Percentiles rank a stretch among this genome's conserved stretches.
phyloP scores from a whole-genome alignment of 768 basidiomycete genomes.

The Phylloporus rhodoxanthus region DNA sequence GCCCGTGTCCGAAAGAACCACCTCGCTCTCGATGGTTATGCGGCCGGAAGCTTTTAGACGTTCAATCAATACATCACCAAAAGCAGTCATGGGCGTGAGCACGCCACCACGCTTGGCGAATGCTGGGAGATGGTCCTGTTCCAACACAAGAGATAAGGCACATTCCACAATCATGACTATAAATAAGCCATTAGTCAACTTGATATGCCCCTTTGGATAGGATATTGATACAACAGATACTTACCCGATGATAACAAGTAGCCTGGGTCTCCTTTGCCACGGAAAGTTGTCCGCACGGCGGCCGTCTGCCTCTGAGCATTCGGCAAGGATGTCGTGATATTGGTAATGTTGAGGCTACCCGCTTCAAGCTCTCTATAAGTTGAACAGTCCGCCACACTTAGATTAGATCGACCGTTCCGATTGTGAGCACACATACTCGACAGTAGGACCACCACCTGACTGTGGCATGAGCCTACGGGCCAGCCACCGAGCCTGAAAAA shows the following conservation, averaged over 20 bases:
- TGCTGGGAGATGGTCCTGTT: conserved; percentile 48
- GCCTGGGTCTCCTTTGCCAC: conserved; percentile 72
- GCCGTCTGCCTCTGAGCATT: conserved; percentile 36
- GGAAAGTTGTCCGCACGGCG: conserved; percentile 52
- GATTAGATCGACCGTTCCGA: not conserved
- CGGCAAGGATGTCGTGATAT: conserved; percentile 60
- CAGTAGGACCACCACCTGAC: conserved; percentile 58
- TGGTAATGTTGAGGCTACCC: conserved; percentile 59
- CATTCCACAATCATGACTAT: conserved; percentile 74
- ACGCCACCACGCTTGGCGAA: conserved; percentile 66
- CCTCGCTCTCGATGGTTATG: conserved; percentile 51
- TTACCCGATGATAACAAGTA: conserved; percentile 34
- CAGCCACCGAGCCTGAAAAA: conserved; percentile 45
- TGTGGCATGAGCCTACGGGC: conserved; percentile 45
- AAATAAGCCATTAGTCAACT: conserved; percentile 2
- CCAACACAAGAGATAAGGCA: conserved; percentile 64
- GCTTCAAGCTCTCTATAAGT: conserved; percentile 45
- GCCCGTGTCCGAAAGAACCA: conserved; percentile 22
- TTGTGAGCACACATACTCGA: conserved; percentile 41
- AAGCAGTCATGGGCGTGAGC: conserved; percentile 76
- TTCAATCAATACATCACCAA: conserved; percentile 70
- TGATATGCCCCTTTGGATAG: not conserved
- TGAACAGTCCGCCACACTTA: not conserved
- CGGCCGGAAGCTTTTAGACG: conserved; percentile 54
- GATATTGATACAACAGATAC: not conserved